These are phyloP conservation scores for Phialocephala subalpina DNA, from an alignment of 2,329 filamentous ascomycete genomes.

Conservation along the genomic window DNA sequence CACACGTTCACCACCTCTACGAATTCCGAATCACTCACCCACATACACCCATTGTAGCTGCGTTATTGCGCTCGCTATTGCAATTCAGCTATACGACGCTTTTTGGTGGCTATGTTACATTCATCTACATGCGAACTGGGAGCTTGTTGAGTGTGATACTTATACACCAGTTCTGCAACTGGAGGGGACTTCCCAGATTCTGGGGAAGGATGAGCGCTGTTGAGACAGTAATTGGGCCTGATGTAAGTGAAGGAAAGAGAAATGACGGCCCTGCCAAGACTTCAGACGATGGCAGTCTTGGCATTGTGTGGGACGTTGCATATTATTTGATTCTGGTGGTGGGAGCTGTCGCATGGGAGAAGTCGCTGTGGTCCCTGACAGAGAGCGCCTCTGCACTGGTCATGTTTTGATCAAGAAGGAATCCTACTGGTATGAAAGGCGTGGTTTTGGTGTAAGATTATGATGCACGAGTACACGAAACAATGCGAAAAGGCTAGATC, in stretches of 20 bases:
- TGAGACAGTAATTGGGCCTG: constrained; percentile 34
- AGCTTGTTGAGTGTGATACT: constrained; percentile 78
- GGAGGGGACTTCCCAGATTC: constrained; percentile 85
- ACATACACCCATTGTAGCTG: constrained; percentile 66
- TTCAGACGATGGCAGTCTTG: constrained; percentile 43
- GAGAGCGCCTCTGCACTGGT: constrained; percentile 62
- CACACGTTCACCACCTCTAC: constrained; percentile 95
- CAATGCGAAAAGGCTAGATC: background rate
- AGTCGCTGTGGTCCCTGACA: constrained; percentile 75
- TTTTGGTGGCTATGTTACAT: constrained; percentile 93
- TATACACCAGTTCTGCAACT: constrained; percentile 91
- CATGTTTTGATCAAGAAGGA: constrained; percentile 29
- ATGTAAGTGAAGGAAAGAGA: constrained; percentile 48
- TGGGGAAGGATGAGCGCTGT: constrained; percentile 75
- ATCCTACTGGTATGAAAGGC: background rate
- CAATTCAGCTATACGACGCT: constrained; percentile 92
- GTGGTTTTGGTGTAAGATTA: background rate
- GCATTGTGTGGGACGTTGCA: constrained; percentile 71
- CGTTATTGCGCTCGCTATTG: constrained; percentile 76
- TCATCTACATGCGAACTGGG: constrained; percentile 85
- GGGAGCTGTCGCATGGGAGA: constrained; percentile 77
- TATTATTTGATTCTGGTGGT: constrained; percentile 82
- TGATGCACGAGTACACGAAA: background rate
- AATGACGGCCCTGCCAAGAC: constrained; percentile 43
- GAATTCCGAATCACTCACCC: constrained; percentile 88